These are phyloP conservation scores for Climacium dendroides DNA, from an alignment of 225 moss, liverwort and hornwort species.

Conservation along the genomic window DNA sequence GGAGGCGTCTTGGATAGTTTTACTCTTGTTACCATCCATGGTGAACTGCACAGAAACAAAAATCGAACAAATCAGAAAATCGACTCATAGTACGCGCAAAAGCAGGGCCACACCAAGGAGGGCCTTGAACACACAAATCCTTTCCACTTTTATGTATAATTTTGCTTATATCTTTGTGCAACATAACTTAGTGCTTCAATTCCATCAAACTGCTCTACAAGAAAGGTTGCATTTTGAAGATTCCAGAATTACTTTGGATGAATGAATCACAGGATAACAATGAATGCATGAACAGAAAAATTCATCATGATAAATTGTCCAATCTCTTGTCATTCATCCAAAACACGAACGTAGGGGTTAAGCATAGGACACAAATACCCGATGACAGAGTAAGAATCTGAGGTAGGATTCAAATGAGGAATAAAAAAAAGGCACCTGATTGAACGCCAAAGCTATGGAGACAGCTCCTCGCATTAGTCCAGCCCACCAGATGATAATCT, in stretches of 20 bases:
- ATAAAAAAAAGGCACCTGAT: conserved; percentile 22
- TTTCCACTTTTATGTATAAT: too few relatives aligned
- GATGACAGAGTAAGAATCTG: background rate
- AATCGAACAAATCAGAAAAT: background rate
- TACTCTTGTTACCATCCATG: conserved; percentile 36
- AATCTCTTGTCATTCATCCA: background rate
- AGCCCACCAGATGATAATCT: conserved; percentile 90
- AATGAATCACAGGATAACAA: background rate
- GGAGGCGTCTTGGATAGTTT: conserved; percentile 51
- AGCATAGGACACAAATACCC: background rate
- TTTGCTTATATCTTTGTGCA: background rate
- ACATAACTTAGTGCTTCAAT: background rate
- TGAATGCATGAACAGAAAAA: background rate
- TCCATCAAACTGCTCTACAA: background rate
- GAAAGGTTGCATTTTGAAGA: background rate
- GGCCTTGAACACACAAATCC: background rate
- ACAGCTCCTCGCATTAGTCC: conserved; percentile 97
- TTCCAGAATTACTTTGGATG: background rate
- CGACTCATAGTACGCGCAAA: background rate
- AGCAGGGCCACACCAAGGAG: background rate
- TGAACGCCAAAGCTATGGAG: conserved; percentile 83
- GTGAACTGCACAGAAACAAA: conserved; percentile 55
- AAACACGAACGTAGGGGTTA: too few relatives aligned
- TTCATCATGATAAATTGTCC: accelerated
- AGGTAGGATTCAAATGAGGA: background rate